A percentile compares a stretch with the other conserved stretches of the same genome.
phyloP scores from a whole-genome alignment of 768 basidiomycete genomes.

The Termitomyces sp. region DNA sequence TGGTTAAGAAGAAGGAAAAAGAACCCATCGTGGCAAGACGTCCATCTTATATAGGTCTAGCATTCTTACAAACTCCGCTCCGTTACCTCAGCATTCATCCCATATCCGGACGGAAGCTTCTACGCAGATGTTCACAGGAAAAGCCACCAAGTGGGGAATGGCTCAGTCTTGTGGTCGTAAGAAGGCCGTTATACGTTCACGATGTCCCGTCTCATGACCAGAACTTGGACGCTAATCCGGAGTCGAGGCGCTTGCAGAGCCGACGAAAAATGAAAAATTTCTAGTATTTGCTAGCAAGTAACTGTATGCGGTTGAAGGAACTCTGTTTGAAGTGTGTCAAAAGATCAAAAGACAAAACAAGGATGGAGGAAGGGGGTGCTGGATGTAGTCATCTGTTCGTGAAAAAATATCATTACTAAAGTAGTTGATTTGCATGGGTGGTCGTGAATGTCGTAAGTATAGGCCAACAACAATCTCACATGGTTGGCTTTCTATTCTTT shows the following conservation, averaged over 20 bases:
- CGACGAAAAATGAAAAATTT: not conserved
- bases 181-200: not conserved
- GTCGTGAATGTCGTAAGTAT: constrained; percentile 24
- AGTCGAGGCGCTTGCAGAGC: not conserved
- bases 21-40: constrained; percentile 23
- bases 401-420: constrained; percentile 16
- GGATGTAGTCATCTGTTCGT: constrained; percentile 1
- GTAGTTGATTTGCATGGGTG: constrained; percentile 12
- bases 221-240: not conserved
- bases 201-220: constrained; percentile 6
- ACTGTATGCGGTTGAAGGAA: constrained; percentile 1
- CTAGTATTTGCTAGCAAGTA: not conserved
- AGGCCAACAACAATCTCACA: constrained; percentile 19
- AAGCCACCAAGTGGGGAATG: not conserved
- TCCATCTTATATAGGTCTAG: constrained; percentile 37
- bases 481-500: constrained; percentile 44
- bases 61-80: constrained; percentile 49
- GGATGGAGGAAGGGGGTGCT: not conserved
- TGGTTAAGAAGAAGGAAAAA: constrained; percentile 45
- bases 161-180: constrained; percentile 10
- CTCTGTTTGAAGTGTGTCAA: not conserved
- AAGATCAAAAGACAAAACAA: not conserved
- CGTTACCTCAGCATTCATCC: constrained; percentile 17
- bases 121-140: not conserved
- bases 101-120: constrained; percentile 10